phyloP scores from a whole-genome alignment of 441 rosid genomes.

The Dalechampia spathulata region DNA sequence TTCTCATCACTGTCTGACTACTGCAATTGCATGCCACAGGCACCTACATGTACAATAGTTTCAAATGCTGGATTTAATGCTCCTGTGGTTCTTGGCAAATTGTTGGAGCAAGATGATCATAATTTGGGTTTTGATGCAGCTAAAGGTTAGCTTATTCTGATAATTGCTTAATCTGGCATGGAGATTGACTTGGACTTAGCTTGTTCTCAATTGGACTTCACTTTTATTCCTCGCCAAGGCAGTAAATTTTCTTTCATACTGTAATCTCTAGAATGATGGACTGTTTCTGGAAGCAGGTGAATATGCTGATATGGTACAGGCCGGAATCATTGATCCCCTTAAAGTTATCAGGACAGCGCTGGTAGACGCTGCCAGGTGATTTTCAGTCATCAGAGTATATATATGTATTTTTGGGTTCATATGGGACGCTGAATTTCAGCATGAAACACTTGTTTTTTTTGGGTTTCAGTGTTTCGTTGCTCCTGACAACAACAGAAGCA shows the following conservation, averaged over 20 bases:
- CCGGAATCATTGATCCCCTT: conserved; percentile 83
- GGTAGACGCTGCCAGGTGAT: conserved; percentile 85
- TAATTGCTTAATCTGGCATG: neutral
- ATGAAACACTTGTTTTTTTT: neutral
- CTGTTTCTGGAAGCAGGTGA: conserved; percentile 36
- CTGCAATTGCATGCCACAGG: conserved; percentile 33
- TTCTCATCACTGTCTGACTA: conserved; percentile 11
- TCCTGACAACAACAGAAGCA: conserved; percentile 88
- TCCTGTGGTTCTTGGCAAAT: conserved; percentile 55
- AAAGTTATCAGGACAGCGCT: conserved; percentile 86
- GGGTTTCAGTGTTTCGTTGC: conserved; percentile 60
- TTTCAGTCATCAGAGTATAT: neutral
- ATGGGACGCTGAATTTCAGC: no score
- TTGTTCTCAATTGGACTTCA: neutral
- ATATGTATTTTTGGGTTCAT: no score
- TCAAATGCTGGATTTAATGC: conserved; percentile 88
- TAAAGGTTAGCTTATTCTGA: conserved; percentile 45
- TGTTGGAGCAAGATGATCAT: conserved; percentile 66
- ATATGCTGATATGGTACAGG: conserved; percentile 77
- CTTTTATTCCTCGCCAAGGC: neutral
- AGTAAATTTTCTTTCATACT: neutral
- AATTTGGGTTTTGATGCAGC: conserved; percentile 89
- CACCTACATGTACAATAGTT: conserved; percentile 63
- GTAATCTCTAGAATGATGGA: neutral
- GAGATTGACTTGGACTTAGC: neutral